Evolutionary conservation across 2,329 filamentous ascomycete genomes (phyloP).

Genomic region (Aspergillus versicolor): DNA sequence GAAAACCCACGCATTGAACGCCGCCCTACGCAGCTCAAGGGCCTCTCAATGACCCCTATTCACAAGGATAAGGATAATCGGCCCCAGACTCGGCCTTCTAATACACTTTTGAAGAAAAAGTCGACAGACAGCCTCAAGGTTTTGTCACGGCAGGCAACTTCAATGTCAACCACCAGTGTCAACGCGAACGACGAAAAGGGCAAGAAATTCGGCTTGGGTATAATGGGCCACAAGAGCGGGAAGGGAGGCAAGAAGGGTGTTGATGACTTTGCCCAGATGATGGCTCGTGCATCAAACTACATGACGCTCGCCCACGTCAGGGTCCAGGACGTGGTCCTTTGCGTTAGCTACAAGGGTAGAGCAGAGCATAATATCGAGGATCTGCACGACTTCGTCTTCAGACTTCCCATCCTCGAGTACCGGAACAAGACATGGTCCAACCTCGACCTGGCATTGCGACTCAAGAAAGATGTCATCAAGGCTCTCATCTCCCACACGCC

Average conservation of each 20-base stretch:
- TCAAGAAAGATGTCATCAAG: constrained; percentile 93
- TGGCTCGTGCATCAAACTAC: constrained; percentile 89
- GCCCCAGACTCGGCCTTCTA: constrained; percentile 30
- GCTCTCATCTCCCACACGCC: constrained; percentile 93
- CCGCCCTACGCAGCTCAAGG: constrained; percentile 30
- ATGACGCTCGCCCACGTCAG: constrained; percentile 97
- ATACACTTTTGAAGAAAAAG: constrained; percentile 38
- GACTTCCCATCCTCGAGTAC: constrained; percentile 90
- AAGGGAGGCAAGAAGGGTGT: constrained; percentile 66
- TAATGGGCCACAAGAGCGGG: constrained; percentile 46
- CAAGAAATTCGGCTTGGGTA: constrained; percentile 52
- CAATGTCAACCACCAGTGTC: constrained; percentile 26
- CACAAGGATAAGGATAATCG: constrained; percentile 26
- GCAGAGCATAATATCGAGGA: constrained; percentile 95
- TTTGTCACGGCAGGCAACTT: constrained; percentile 35
- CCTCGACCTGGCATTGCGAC: constrained; percentile 82
- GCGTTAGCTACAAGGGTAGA: constrained; percentile 93
- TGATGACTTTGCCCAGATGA: constrained; percentile 96
- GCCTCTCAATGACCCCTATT: constrained; percentile 36
- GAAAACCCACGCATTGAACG: constrained; percentile 37
- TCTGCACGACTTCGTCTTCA: constrained; percentile 96
- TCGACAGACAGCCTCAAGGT: constrained; percentile 44
- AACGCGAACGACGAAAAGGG: constrained; percentile 33
- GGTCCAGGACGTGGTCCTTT: constrained; percentile 91
- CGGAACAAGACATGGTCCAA: constrained; percentile 99